Conservation (phyloP, 345 rosid genomes). For the Aquilaria yunnanensis region DNA sequence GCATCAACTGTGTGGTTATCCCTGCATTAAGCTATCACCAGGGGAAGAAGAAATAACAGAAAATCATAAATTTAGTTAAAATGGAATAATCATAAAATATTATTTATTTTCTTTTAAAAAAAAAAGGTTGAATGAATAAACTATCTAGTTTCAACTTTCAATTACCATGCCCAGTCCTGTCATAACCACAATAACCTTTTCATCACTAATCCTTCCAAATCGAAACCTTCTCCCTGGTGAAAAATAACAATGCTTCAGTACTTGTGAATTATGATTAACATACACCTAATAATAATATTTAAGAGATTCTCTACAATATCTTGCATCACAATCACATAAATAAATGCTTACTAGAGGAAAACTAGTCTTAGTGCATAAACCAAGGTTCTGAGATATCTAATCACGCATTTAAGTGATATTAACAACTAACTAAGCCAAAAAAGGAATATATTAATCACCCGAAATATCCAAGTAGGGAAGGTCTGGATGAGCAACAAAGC, state of each 20-base stretch:
- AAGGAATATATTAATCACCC: slow-evolving; percentile 24
- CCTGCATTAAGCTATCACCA: slow-evolving; percentile 63
- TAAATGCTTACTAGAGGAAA: not conserved
- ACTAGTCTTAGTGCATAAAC: too few species aligned
- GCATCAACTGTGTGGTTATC: slow-evolving; percentile 44
- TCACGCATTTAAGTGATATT: too few species aligned
- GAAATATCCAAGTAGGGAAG: slow-evolving; percentile 52
- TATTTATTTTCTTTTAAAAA: not conserved
- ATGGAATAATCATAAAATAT: too few species aligned
- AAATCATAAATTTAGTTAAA: not conserved
- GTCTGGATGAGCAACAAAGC: slow-evolving; percentile 29
- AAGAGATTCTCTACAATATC: not conserved
- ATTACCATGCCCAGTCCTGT: slow-evolving; percentile 67
- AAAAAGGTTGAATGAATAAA: not conserved
- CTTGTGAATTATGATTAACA: too few species aligned
- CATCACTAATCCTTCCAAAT: slow-evolving; percentile 33
- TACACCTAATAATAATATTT: not conserved
- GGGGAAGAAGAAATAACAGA: not conserved
- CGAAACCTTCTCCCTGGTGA: slow-evolving; percentile 59
- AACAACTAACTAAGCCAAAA: not conserved
- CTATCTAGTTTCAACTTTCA: not conserved
- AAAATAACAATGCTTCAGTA: too few species aligned
- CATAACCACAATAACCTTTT: slow-evolving; percentile 52
- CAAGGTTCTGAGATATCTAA: too few species aligned
- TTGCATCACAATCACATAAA: not conserved